phyloP scores from a whole-genome alignment of 768 basidiomycete species.

The Fomitopsis serialis region DNA sequence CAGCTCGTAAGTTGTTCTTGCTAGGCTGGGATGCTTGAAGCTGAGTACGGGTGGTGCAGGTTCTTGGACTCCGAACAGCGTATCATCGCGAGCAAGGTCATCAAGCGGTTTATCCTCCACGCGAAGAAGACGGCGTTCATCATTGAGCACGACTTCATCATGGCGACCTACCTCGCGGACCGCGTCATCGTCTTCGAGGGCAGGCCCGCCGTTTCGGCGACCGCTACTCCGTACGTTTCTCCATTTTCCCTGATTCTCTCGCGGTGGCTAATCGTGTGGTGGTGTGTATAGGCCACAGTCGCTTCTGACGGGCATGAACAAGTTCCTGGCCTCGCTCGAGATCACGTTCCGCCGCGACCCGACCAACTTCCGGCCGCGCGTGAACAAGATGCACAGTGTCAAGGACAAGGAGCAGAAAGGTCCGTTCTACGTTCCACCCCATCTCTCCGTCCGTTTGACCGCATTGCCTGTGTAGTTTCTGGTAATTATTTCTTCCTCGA shows the following conservation, averaged over 20 bases:
- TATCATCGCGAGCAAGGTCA: constrained; percentile 96
- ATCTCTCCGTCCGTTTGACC: neutral
- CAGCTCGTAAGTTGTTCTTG: constrained; percentile 46
- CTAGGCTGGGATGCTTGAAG: neutral
- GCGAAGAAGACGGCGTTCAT: constrained; percentile 97
- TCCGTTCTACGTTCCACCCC: constrained; percentile 26
- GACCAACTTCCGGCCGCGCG: constrained; percentile 85
- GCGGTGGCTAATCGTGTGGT: neutral
- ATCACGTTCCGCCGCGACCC: constrained; percentile 99
- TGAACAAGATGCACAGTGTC: constrained; percentile 80
- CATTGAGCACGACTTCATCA: constrained; percentile 99
- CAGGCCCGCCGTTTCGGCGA: constrained; percentile 80
- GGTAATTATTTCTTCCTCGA: constrained; percentile 95
- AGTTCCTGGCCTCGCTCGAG: constrained; percentile 90
- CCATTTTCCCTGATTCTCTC: neutral
- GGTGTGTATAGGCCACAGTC: constrained; percentile 71
- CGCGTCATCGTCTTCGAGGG: constrained; percentile 93
- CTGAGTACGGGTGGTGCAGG: constrained; percentile 29
- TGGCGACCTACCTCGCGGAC: constrained; percentile 99
- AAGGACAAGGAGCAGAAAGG: constrained; percentile 89
- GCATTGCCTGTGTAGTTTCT: constrained; percentile 37
- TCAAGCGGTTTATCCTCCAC: constrained; percentile 97
- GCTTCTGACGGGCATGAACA: constrained; percentile 95
- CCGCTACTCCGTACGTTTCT: constrained; percentile 76
- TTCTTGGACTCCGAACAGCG: constrained; percentile 99